These are phyloP conservation scores for Athelia psychrophila DNA, from an alignment of 1,284 basidiomycete species.

Conservation along the genomic window DNA sequence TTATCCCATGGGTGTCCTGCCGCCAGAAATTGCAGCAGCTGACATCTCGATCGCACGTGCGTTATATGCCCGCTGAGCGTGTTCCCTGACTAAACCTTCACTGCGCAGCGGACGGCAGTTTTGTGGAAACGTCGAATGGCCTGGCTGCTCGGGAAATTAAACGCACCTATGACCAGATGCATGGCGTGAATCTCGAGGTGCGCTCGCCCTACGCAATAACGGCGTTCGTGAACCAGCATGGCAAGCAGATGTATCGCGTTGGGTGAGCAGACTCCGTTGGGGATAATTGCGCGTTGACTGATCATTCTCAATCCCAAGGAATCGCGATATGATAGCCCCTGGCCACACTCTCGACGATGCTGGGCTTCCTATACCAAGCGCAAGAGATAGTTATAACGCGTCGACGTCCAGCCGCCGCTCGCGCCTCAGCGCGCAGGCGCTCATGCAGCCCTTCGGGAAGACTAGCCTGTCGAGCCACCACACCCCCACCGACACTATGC, in stretches of 20 bases:
- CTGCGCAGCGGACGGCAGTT: conserved; percentile 62
- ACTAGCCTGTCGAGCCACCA: conserved; percentile 13
- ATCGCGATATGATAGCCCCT: conserved; percentile 54
- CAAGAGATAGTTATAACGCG: too few relatives aligned
- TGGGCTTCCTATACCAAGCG: conserved; percentile 7
- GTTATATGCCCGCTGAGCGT: too few relatives aligned
- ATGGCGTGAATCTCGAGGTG: conserved; percentile 61
- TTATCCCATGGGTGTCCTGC: conserved; percentile 14
- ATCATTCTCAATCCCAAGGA: conserved; percentile 28
- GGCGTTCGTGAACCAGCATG: conserved; percentile 74
- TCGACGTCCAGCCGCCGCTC: conserved; percentile 43
- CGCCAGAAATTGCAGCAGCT: conserved; percentile 49
- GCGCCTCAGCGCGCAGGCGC: conserved; percentile 65
- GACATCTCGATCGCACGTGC: conserved; percentile 61
- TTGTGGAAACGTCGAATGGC: conserved; percentile 75
- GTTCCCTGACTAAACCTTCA: conserved; percentile 6
- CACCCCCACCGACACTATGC: conserved; percentile 22
- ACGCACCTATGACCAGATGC: conserved; percentile 62
- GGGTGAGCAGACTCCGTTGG: conserved; percentile 52
- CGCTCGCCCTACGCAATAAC: conserved; percentile 79
- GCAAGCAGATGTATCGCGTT: conserved; percentile 69
- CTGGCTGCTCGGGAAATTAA: conserved; percentile 72
- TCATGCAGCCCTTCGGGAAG: conserved; percentile 34
- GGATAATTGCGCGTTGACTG: not conserved
- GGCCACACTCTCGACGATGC: conserved; percentile 29